Evolutionary conservation across 2,329 filamentous ascomycete genomes (phyloP).

Genomic region (Lasiodiplodia gonubiensis): DNA sequence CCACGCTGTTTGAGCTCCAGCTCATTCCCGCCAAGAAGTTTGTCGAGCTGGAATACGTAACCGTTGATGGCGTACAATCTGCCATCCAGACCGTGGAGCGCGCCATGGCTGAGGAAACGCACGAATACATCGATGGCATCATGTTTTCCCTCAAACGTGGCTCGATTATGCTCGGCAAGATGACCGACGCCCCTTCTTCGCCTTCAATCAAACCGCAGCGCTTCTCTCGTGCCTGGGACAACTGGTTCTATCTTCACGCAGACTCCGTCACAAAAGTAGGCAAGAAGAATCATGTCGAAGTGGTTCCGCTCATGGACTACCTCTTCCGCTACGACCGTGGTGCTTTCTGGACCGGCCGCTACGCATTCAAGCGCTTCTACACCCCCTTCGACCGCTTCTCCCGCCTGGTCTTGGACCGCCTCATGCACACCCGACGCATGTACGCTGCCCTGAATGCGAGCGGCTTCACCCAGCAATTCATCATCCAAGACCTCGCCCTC

Average conservation of each 20-base stretch:
- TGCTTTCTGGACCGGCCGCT: constrained; percentile 68
- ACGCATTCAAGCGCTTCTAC: constrained; percentile 66
- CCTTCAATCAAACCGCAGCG: constrained; percentile 39
- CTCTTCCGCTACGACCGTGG: constrained; percentile 68
- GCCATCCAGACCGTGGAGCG: constrained; percentile 57
- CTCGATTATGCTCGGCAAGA: constrained; percentile 65
- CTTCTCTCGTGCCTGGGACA: constrained; percentile 66
- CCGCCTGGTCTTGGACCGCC: constrained; percentile 64
- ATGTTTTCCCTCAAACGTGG: constrained; percentile 62
- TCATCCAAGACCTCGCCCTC: constrained; percentile 68
- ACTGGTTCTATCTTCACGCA: constrained; percentile 77
- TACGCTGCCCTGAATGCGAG: constrained; percentile 67
- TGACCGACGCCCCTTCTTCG: constrained; percentile 56
- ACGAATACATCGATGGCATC: constrained; percentile 75
- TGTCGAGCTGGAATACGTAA: constrained; percentile 68
- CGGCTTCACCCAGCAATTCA: constrained; percentile 60
- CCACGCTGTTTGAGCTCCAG: constrained; percentile 65
- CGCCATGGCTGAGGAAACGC: constrained; percentile 47
- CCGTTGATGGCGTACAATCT: constrained; percentile 56
- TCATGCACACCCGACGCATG: constrained; percentile 66
- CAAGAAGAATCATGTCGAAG: constrained; percentile 39
- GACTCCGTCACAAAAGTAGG: constrained; percentile 9
- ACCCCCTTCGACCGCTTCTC: constrained; percentile 66
- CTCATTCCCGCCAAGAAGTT: constrained; percentile 60
- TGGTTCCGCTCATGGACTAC: constrained; percentile 58